These are phyloP conservation scores for Nicotiana benthamiana DNA, from an alignment of 257 asterid species.

Conservation along the genomic window DNA sequence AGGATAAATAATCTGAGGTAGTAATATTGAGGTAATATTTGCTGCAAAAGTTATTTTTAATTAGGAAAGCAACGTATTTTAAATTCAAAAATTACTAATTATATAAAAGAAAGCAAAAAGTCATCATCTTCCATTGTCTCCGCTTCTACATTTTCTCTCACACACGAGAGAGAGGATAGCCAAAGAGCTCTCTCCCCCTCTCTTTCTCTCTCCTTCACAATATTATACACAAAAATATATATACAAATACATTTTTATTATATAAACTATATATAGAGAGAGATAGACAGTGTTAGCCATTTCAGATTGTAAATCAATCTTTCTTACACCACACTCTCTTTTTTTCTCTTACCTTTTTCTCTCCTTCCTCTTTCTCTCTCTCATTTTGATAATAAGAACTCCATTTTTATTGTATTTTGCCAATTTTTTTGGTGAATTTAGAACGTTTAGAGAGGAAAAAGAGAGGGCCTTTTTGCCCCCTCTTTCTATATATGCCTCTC, in stretches of 20 bases:
- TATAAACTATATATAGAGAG: neutral
- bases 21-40: neutral
- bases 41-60: neutral
- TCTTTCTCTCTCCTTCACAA: neutral
- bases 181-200: neutral
- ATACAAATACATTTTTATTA: neutral
- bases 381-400: neutral
- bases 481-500: constrained; percentile 61
- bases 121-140: constrained; percentile 9
- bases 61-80: neutral
- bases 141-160: neutral
- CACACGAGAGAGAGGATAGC: neutral
- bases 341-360: constrained; percentile 2
- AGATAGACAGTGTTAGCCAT: neutral
- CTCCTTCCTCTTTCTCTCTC: neutral
- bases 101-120: neutral
- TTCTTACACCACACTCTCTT: constrained; percentile 7
- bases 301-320: constrained; percentile 13
- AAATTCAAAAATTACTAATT: neutral
- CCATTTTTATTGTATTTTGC: neutral
- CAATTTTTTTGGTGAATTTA: constrained; percentile 29
- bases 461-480: constrained; percentile 68
- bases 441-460: constrained; percentile 31
- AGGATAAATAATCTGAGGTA: too few species aligned
- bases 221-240: neutral